Base-by-base conservation (phyloP, 2,329 filamentous ascomycete genomes). In the Onygenales sp. region DNA sequence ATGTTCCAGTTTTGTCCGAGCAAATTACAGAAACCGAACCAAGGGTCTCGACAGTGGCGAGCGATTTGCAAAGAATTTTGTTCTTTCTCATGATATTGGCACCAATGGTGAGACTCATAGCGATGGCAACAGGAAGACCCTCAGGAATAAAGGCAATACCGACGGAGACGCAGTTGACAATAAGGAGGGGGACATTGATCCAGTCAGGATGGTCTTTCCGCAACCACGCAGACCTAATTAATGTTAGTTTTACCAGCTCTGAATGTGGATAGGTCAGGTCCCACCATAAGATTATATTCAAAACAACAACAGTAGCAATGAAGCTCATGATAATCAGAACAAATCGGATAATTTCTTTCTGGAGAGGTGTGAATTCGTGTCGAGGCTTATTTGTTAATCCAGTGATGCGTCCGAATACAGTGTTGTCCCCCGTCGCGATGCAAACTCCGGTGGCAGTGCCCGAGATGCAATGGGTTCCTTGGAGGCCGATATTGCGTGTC, bases 71-170 rank as follows among this genome's bases (percentile, higher is more conserved):
- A 7, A 90, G 77, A 43, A 90, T 83, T 63, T 86, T 85, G 66
- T 89, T 84, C 69, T 85, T 83, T 57, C 77, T 77, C 87, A 91
- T 89, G 60, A 87, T 77, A 58, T 85, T 87, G 17, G 87, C 86
- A 1, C 82, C 85, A 55, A 91, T 90, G 0, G 86, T 89, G 58
- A 91, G 73, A 14, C 82, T 85, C 1, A 83, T 81, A 0, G 84
- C 85, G 37, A 88, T 70, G 0, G 85, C 84, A 49, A 88, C 84
- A 0, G 85, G 85, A 0, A 88, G 71, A 5, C 85, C 85, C 67
- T 89, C 86, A 0, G 87, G 86, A 11, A 90, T 87, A 64, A 88
- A 88, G 1, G 86, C 86, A 6, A 88, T 83, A 0, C 84, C 86
- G 1, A 88, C 80, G 42, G 78, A 82, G 45, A 90, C 86, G 58